A percentile compares a stretch with the other conserved stretches of the same genome.
Evolutionary conservation across 805 yeast species (phyloP).

Genomic region (Jamesozyma rosinii): DNA sequence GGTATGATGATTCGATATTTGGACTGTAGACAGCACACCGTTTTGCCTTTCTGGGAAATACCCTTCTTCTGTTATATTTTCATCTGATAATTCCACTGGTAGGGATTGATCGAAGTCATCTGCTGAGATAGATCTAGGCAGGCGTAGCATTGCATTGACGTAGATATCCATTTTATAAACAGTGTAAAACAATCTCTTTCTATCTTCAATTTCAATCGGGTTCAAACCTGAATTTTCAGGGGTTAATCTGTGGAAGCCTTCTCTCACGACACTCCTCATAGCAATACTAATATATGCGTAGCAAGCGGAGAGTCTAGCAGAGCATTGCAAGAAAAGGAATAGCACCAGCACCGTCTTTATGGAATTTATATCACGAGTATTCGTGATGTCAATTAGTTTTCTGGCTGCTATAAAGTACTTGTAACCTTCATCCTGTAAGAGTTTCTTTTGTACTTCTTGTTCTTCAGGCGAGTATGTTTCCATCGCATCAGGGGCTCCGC

Average conservation of each 20-base stretch:
- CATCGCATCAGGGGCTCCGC: background rate
- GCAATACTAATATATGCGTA: conserved; percentile 89
- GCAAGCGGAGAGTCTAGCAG: conserved; percentile 82
- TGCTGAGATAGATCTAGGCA: conserved; percentile 67
- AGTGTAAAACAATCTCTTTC: conserved; percentile 82
- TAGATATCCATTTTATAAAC: conserved; percentile 86
- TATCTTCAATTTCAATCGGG: conserved; percentile 72
- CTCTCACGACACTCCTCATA: conserved; percentile 71
- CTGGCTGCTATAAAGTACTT: conserved; percentile 79
- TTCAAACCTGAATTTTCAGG: conserved; percentile 38
- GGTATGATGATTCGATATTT: conserved; percentile 79
- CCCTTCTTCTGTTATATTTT: conserved; percentile 61
- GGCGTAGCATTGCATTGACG: conserved; percentile 78
- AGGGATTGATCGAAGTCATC: conserved; percentile 82
- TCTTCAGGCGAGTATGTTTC: conserved; percentile 2
- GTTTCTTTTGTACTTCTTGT: conserved; percentile 17
- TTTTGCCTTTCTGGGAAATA: conserved; percentile 20
- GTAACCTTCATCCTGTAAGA: conserved; percentile 57
- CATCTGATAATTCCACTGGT: conserved; percentile 80
- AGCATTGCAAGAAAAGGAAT: conserved; percentile 72
- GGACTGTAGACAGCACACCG: conserved; percentile 29
- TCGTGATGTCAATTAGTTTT: conserved; percentile 75
- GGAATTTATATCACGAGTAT: conserved; percentile 71
- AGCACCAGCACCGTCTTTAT: conserved; percentile 83
- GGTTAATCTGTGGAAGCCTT: conserved; percentile 73